These are phyloP conservation scores for Leishmania guyanensis DNA, from an alignment of 208 protist species.

Conservation along the genomic window DNA sequence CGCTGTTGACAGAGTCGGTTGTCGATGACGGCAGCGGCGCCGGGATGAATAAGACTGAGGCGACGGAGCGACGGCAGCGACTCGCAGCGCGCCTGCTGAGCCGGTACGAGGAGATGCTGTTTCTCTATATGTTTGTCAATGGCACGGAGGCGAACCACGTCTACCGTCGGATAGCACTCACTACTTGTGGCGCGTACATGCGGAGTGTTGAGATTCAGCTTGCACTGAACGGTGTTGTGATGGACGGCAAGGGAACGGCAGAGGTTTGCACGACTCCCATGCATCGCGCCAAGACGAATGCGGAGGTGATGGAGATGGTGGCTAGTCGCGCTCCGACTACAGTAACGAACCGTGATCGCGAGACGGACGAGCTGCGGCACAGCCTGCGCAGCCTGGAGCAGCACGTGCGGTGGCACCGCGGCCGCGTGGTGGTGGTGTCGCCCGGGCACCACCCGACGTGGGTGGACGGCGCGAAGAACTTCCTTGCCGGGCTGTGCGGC, in stretches of 20 bases:
- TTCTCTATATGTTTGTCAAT: slow-evolving; percentile 98
- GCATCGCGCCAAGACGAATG: slow-evolving; percentile 23
- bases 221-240: slow-evolving; percentile 13
- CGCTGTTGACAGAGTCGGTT: neutral
- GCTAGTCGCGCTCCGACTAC: neutral
- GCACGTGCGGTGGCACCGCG: slow-evolving; percentile 87
- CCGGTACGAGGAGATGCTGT: slow-evolving; percentile 62
- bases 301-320: slow-evolving; percentile 13
- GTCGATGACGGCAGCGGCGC: neutral
- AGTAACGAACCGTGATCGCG: slow-evolving; percentile 22
- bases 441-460: slow-evolving; percentile 94
- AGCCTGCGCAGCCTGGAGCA: slow-evolving; percentile 94
- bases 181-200: slow-evolving; percentile 16
- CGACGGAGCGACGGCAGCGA: neutral
- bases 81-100: slow-evolving; percentile 12
- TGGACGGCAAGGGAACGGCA: slow-evolving; percentile 21
- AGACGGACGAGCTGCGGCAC: slow-evolving; percentile 95
- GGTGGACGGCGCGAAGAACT: slow-evolving; percentile 76
- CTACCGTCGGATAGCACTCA: slow-evolving; percentile 35
- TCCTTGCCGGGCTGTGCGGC: slow-evolving; percentile 43
- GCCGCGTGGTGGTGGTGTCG: slow-evolving; percentile 94
- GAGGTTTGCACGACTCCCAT: slow-evolving; percentile 28
- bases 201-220: slow-evolving; percentile 18
- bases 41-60: neutral
- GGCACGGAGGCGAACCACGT: slow-evolving; percentile 83